Base-by-base conservation (phyloP, 2,329 filamentous ascomycete species). In the Aureobasidium pullulans region DNA sequence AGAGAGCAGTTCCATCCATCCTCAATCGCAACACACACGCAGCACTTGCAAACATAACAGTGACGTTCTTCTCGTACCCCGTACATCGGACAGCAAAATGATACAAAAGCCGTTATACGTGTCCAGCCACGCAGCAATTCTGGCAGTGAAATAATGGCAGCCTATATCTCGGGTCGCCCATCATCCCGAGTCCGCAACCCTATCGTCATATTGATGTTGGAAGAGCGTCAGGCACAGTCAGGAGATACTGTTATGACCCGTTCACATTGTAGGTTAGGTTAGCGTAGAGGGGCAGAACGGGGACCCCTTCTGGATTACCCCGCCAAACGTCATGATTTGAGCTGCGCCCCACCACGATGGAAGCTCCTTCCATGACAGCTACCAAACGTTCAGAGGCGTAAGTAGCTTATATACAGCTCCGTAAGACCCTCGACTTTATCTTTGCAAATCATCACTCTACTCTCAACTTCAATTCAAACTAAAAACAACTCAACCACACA, bases 251-350 rank as follows among this genome's bases (percentile, higher is more conserved):
- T 23, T 56, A 56, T 56, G 52, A 56, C 52, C 19, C 52, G 39
- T 56, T 5, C n/a, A 56, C 46, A 40, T 44, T 11, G 39, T 19
- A 15, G 16, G 32, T 29, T 29, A 29, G 48, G 48, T 29, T 39
- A 37, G 49, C 23, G 23, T 23, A 23, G 23, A 23, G 23, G 23
- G 23, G 23, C 23, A 23, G 23, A 23, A 23, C 23, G 23, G 23
- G 23, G 37, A 53, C 49, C 49, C 49, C 42, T 32, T 31, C 15
- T 31, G 15, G 23, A n/a, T 56, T 28, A 46, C 52, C 39, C 52
- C 42, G 39, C 52, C 52, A 56, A 43, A 56, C 52, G 52, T 56
- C 52, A 56, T 56, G 2, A 44, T n/a, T 46, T 36, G 29, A 36
- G 42, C 52, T 56, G 52, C 52, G 52, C 52, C 52, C 40, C 31